Evolutionary conservation across 257 asterid genomes (phyloP), one percentile per base, ranked within the genome.

Genomic region (Paulownia fortunei): DNA sequence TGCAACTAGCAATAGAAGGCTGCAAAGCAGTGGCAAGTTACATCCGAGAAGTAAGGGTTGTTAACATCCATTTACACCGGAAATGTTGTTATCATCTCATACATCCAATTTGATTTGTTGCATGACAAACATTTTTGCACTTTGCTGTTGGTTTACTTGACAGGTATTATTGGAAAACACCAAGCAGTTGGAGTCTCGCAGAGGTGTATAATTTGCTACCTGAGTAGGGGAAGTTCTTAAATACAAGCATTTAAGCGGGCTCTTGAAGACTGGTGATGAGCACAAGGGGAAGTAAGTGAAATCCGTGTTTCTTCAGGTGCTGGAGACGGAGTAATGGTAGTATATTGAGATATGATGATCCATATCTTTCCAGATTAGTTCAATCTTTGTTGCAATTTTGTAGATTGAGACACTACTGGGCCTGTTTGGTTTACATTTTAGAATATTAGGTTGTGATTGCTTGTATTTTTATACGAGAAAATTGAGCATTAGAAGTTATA

Each of bases 1-100:
- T 94, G 99, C 95, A 89, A 84, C 92, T 94, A 39, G 98, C 98
- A 52, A 80, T 78, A 36, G 98, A 92, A 83, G 99, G 98, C 79
- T 94, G 99, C 92, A 91, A 89, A 84, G 96, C 98, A 30, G 95
- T 94, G 77, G 94, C 93, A 16, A 89, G 68, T 84, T 89, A 91
- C 76, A 85, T 92, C 67, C 92, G 97, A 3, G 97, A 92, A 83
- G 98, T 90, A 81, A 85, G 92, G 27, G 26, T 27, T 15, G n/a
- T 27, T 26, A 9, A 52, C 6, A 13, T 21, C 9, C 32, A 34
- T 15, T 4, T 2, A n/a, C 52, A n/a, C 21, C 6, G 12, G 15
- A 34, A 19, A 7, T 72, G 16, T 1, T 1, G 9, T 32, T 7
- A n/a, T 34, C 26, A 15, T 49, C 69, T 54, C 27, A 8, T 73